Evolutionary conservation across 1,139 yeast genomes (phyloP).

Genomic region (Debaryomycetaceae sp.): DNA sequence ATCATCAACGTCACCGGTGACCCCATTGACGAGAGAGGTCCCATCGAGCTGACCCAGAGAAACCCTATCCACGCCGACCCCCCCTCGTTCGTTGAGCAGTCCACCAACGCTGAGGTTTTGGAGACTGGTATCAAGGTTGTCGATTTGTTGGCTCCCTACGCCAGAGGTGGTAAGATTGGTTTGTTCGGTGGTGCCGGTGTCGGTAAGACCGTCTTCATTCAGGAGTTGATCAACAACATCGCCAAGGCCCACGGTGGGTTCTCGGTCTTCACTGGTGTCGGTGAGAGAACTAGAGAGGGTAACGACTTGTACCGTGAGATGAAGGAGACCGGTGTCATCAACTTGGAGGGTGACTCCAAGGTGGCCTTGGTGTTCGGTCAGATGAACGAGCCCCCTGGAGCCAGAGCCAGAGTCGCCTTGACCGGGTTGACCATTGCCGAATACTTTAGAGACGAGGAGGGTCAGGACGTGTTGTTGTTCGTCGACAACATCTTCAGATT

Average conservation of each 20-base stretch:
- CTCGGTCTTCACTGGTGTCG: slow-evolving; percentile 99
- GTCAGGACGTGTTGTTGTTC: slow-evolving; percentile 99
- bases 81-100: slow-evolving; percentile 92
- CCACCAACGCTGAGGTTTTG: slow-evolving; percentile 95
- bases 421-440: slow-evolving; percentile 99
- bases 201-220: slow-evolving; percentile 99
- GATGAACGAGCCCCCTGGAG: slow-evolving; percentile 99
- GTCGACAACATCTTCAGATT: slow-evolving; percentile 99
- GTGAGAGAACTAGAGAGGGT: slow-evolving; percentile 99
- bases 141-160: slow-evolving; percentile 98
- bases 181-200: slow-evolving; percentile 99
- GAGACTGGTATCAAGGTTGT: slow-evolving; percentile 99
- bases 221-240: slow-evolving; percentile 98
- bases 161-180: slow-evolving; percentile 99
- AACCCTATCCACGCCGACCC: slow-evolving; percentile 99
- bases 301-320: slow-evolving; percentile 99
- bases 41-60: slow-evolving; percentile 85
- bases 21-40: slow-evolving; percentile 99
- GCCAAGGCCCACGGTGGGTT: slow-evolving; percentile 99
- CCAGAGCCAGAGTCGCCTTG: slow-evolving; percentile 99
- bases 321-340: slow-evolving; percentile 99
- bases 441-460: slow-evolving; percentile 99
- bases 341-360: slow-evolving; percentile 99
- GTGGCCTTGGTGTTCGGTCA: slow-evolving; percentile 99
- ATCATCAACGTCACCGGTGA: slow-evolving; percentile 98